Conservation (phyloP, 75 land plant species). For the Selaginella tamariscina region DNA sequence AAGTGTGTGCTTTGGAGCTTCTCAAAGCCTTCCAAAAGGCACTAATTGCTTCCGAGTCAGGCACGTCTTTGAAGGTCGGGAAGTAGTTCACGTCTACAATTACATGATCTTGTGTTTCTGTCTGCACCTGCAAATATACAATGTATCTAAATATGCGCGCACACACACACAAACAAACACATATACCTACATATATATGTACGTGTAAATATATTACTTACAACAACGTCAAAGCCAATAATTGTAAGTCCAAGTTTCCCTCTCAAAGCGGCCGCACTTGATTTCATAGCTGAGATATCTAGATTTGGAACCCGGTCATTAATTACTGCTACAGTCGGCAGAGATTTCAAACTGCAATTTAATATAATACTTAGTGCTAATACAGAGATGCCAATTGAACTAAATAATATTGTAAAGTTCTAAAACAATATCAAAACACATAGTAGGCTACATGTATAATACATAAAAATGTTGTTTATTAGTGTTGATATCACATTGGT, state of each 20-base stretch:
- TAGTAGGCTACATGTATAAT: neutral
- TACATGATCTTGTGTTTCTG: conserved; percentile 69
- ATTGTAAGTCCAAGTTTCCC: conserved; percentile 61
- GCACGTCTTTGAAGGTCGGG: conserved; percentile 91
- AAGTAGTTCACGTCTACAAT: conserved; percentile 91
- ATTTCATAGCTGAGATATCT: conserved; percentile 50
- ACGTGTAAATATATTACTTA: conserved; percentile 28
- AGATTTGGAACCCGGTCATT: conserved; percentile 18
- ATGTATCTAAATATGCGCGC: neutral
- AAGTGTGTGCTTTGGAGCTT: no score
- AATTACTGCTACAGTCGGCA: conserved; percentile 27
- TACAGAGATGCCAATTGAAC: no score
- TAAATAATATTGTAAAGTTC: no score
- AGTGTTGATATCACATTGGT: no score
- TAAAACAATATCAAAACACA: neutral
- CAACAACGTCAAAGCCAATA: conserved; percentile 97
- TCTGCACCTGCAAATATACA: conserved; percentile 49
- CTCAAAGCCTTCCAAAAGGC: conserved; percentile 85
- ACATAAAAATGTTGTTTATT: no score
- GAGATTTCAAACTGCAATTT: conserved; percentile 66
- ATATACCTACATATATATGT: conserved; percentile 5
- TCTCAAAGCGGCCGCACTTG: conserved; percentile 57
- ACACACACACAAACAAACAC: neutral
- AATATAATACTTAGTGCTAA: no score
- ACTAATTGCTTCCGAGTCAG: conserved; percentile 60